Conservation (phyloP, 2,329 filamentous ascomycete genomes). For the Proliferodiscus dingleyae region DNA sequence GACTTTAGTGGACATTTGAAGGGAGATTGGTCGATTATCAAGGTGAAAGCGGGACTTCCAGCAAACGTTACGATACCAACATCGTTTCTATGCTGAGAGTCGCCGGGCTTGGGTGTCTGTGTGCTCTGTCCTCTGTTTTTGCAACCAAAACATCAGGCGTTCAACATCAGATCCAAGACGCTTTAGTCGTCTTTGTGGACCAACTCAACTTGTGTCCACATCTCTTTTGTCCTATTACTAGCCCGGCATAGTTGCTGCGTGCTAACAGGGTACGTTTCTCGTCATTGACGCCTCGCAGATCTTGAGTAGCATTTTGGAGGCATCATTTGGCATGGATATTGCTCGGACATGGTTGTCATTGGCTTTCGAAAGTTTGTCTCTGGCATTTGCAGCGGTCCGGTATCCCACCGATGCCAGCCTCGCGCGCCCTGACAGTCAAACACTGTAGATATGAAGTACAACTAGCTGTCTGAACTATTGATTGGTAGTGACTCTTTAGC, state of each 20-base stretch:
- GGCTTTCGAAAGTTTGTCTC: too few relatives aligned
- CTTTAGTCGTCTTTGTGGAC: constrained; percentile 52
- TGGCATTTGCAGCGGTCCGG: too few relatives aligned
- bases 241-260: constrained; percentile 22
- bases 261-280: constrained; percentile 10
- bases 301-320: neutral
- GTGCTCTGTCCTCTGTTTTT: constrained; percentile 75
- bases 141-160: constrained; percentile 77
- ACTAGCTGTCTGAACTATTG: neutral
- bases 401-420: too few relatives aligned
- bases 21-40: constrained; percentile 27
- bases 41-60: constrained; percentile 34
- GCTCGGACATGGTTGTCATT: neutral
- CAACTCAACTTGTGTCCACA: constrained; percentile 62
- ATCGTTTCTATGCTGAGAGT: constrained; percentile 51
- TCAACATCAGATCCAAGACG: constrained; percentile 71
- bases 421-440: neutral
- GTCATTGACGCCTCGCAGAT: constrained; percentile 1
- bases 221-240: constrained; percentile 32
- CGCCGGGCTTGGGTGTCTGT: constrained; percentile 56
- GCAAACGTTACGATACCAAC: constrained; percentile 63
- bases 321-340: neutral
- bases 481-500: neutral
- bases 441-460: neutral
- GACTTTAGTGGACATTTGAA: constrained; percentile 6